These are phyloP conservation scores for Tetrahymena thermophila DNA, from an alignment of 73 alveolate species.

Conservation along the genomic window DNA sequence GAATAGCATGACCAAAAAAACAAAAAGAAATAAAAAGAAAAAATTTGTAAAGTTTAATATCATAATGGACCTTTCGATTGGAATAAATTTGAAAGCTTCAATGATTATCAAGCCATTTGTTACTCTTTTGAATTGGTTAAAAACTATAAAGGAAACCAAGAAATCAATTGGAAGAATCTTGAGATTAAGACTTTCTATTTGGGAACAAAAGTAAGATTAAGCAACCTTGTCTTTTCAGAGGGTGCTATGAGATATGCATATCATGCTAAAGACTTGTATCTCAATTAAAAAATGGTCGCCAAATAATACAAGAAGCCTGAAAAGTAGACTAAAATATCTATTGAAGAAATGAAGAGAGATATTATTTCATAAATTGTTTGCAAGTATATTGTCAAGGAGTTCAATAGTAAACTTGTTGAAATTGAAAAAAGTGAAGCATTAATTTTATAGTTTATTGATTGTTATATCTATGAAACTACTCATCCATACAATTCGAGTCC, in stretches of 20 bases:
- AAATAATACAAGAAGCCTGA: conserved; percentile 23
- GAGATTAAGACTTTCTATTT: not conserved
- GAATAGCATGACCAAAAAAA: not conserved
- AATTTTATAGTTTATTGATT: conserved; percentile 32
- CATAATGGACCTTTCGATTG: not conserved
- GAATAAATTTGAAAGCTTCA: not conserved
- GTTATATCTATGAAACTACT: conserved; percentile 45
- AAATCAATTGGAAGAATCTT: conserved; percentile 18
- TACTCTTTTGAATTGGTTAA: conserved; percentile 6
- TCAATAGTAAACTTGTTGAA: conserved; percentile 2
- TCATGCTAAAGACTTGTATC: conserved; percentile 31
- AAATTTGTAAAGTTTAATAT: not conserved
- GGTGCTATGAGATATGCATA: conserved; percentile 56
- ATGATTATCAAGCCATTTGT: conserved; percentile 3
- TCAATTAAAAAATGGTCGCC: conserved; percentile 36
- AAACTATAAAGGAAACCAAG: not conserved
- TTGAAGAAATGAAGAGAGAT: conserved; percentile 12
- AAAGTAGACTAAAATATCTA: not conserved
- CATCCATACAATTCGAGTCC: not conserved
- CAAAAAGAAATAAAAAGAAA: not conserved
- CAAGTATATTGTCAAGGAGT: conserved; percentile 1
- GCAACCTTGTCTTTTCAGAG: conserved; percentile 42
- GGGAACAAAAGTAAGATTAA: conserved; percentile 5
- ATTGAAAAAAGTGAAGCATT: not conserved
- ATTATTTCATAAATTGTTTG: not conserved